phyloP scores from a whole-genome alignment of 164 flowering plant genomes.

The Berberis vulgaris region DNA sequence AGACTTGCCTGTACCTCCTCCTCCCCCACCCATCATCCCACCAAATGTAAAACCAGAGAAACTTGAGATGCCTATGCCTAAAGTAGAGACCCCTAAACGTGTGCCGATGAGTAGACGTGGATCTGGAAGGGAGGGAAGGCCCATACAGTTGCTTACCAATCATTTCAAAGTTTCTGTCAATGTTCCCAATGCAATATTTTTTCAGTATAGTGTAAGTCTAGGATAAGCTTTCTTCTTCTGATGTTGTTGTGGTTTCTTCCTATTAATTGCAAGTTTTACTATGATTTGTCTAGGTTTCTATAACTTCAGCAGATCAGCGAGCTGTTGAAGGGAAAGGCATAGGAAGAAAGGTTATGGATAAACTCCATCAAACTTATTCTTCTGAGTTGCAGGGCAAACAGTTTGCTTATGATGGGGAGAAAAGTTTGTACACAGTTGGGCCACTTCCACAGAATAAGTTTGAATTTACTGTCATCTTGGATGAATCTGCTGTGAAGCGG shows the following conservation, averaged over 20 bases:
- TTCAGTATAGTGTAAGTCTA: constrained; percentile 54
- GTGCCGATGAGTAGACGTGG: constrained; percentile 40
- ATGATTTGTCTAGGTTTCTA: constrained; percentile 41
- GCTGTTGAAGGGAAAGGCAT: constrained; percentile 44
- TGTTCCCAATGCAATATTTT: constrained; percentile 38
- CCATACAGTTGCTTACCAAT: constrained; percentile 43
- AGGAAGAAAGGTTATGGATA: constrained; percentile 52
- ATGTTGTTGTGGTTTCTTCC: neutral
- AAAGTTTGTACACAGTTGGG: constrained; percentile 52
- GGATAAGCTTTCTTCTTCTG: neutral
- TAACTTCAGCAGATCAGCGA: constrained; percentile 36
- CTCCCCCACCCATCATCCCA: neutral
- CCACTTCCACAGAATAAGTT: constrained; percentile 48
- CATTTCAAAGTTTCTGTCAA: constrained; percentile 58
- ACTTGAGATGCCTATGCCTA: neutral
- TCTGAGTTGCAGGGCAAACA: constrained; percentile 45
- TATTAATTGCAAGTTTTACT: neutral
- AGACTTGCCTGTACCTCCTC: neutral
- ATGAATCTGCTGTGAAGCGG: constrained; percentile 43
- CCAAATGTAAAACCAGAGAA: neutral
- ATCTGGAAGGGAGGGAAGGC: constrained; percentile 42
- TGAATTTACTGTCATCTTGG: constrained; percentile 54
- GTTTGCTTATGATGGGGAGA: constrained; percentile 73
- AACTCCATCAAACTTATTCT: constrained; percentile 44
- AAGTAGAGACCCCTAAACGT: constrained; percentile 14